Evolutionary conservation across 257 asterid species (phyloP).

Genomic region (Capsicum chinense): DNA sequence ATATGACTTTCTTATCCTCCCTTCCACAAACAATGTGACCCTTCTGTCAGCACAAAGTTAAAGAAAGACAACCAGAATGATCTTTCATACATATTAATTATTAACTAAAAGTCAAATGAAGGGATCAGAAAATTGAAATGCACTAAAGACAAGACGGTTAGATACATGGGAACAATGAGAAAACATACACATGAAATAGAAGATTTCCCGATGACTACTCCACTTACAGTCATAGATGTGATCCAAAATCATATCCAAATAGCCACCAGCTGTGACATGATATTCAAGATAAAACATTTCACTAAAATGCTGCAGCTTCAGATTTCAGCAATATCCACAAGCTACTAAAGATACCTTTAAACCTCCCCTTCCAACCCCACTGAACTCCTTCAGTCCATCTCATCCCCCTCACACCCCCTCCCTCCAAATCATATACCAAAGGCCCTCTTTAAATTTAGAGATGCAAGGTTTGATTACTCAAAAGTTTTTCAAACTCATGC

Average conservation of each 20-base stretch:
- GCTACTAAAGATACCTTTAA: not conserved
- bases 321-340: not conserved
- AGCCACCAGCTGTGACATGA: not conserved
- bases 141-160: not conserved
- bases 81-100: not conserved
- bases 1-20: not conserved
- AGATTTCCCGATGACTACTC: not conserved
- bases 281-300: not conserved
- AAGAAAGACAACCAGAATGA: not conserved
- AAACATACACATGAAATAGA: not conserved
- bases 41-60: slow-evolving; percentile 11
- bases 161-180: not conserved
- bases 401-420: not conserved
- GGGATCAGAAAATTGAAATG: not conserved
- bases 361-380: not conserved
- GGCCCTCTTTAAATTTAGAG: not conserved
- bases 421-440: not conserved
- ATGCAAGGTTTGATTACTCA: slow-evolving; percentile 1
- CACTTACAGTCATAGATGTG: not conserved
- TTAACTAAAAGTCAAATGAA: not conserved
- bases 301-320: not conserved
- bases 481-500: not conserved
- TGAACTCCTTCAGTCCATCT: too few relatives aligned
- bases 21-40: not conserved
- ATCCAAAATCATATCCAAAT: not conserved